A percentile compares a stretch with the other conserved stretches of the same genome.
Evolutionary conservation across 495 filamentous ascomycete species (phyloP).

Genomic region (Daldinia concentrica): DNA sequence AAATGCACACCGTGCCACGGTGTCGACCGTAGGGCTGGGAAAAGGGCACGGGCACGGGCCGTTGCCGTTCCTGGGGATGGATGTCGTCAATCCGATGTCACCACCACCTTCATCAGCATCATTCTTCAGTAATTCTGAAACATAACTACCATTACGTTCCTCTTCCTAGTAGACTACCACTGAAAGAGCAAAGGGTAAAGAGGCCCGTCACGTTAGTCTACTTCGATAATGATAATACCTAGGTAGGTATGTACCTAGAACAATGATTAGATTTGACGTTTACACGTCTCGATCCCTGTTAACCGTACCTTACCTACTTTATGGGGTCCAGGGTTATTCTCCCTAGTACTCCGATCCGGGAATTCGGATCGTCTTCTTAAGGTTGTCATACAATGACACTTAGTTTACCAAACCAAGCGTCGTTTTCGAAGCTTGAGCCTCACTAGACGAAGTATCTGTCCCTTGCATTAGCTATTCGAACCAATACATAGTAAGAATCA

Average conservation of each 20-base stretch:
- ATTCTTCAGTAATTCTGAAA: constrained; percentile 14
- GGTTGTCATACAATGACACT: background rate
- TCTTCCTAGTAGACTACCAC: background rate
- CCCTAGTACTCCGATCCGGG: background rate
- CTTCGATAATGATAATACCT: too few relatives aligned
- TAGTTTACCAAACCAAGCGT: background rate
- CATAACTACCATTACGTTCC: background rate
- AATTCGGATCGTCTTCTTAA: background rate
- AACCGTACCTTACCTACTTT: background rate
- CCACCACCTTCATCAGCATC: background rate
- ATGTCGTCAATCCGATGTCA: constrained; percentile 34
- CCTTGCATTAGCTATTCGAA: constrained; percentile 14
- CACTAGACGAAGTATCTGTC: background rate
- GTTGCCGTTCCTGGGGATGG: background rate
- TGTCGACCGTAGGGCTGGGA: constrained; percentile 13
- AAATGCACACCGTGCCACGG: background rate
- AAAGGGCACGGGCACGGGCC: background rate
- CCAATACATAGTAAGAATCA: background rate
- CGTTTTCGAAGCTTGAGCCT: constrained; percentile 5
- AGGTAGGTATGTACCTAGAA: too few relatives aligned
- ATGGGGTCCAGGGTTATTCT: background rate
- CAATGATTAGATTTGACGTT: background rate
- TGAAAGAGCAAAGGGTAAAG: too few relatives aligned
- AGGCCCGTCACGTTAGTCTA: background rate
- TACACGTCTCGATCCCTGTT: constrained; percentile 5